Evolutionary conservation across 2,329 filamentous ascomycete species (phyloP), one percentile per base, ranked within the genome.

Genomic region (Exophiala mesophila): DNA sequence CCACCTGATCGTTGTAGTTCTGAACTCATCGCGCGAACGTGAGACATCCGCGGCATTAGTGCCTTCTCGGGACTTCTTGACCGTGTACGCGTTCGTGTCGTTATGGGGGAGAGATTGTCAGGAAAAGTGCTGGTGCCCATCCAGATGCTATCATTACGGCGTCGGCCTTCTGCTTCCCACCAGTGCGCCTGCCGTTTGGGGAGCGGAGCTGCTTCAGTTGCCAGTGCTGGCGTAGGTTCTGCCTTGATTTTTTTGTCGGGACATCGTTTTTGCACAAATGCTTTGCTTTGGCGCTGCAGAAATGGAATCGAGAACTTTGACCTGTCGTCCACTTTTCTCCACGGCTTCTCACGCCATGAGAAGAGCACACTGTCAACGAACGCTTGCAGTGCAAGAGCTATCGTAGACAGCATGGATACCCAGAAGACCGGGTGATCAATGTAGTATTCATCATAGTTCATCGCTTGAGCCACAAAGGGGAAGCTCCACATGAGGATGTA

Each of bases 401-500:
- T 65, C 3, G 78, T 71, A 47, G 69, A 71, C 17, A 77, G 56
- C 5, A 80, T 58, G 8, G 70, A 66, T 34, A 89, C 63, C 39
- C 64, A 70, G 50, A 77, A 80, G 0, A 83, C 71, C 1, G 74
- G 74, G 35, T 74, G 60, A 12, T 59, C 51, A 5, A 68, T 73
- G 41, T 67, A 76, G 36, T 64, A 57, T 36, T 79, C 67, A 49
- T 70, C 68, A 62, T 80, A 84, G 39, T 71, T 72, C 36, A 80
- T 63, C 36, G 79, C 69, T 59, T 88, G 82, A 2, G 71, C 70
- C 2, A 81, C 65, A 54, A 88, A 85, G 0, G 85, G 85, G 5
- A 85, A 64, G 3, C 83, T 64, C 85, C 85, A 90, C 52, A 86
- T 77, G 3, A 77, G 62, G 15, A 85, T 70, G 61, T 90, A 89